Evolutionary conservation across 345 rosid species (phyloP), one percentile per base, ranked within the genome.

Genomic region (Bruguiera sexangula): DNA sequence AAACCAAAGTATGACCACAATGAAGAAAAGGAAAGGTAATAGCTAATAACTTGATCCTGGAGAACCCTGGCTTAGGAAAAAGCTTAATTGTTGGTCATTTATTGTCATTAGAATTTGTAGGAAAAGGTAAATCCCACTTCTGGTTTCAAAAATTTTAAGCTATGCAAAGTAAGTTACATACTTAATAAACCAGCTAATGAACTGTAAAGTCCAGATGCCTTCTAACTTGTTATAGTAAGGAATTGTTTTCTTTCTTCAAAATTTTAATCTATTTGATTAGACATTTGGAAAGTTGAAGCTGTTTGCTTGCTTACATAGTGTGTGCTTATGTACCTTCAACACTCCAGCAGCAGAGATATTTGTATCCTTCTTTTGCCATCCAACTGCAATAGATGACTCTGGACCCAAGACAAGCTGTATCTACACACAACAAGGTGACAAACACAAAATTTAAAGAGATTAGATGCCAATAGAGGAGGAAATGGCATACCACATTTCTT

Each of bases 311-410:
- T 26, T 24, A 55, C 61, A 60, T 21, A 58, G 48, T 59, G 32
- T 63, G 75, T 55, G 43, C 51, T 68, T 30, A 65, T 63, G 68
- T 77, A 96, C 97, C 89, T 83, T 89, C 80, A 90, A 66, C 57
- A 85, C 91, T 80, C 92, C 95, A 66, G 75, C 76, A 78, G 95
- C 96, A 81, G 96, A 78, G 76, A 79, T 83, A 71, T 82, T 85
- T 81, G 85, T 82, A n/a, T 89, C 92, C 83, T 82, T 88, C 85
- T 85, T 90, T 73, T 76, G 85, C 96, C 96, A 96, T 63, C 99
- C 97, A 55, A 89, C 90, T 68, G 82, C 72, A 71, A 92, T 76
- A 64, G 92, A 88, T 76, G 99, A 86, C 72, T 87, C 86, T 69
- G 76, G 69, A 82, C 99, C 96, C 74, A 92, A 67, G 69, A 84